A percentile compares a stretch with the other conserved stretches of the same genome.
These are phyloP conservation scores for Acer campestre DNA, from an alignment of 345 rosid species.

Conservation along the genomic window DNA sequence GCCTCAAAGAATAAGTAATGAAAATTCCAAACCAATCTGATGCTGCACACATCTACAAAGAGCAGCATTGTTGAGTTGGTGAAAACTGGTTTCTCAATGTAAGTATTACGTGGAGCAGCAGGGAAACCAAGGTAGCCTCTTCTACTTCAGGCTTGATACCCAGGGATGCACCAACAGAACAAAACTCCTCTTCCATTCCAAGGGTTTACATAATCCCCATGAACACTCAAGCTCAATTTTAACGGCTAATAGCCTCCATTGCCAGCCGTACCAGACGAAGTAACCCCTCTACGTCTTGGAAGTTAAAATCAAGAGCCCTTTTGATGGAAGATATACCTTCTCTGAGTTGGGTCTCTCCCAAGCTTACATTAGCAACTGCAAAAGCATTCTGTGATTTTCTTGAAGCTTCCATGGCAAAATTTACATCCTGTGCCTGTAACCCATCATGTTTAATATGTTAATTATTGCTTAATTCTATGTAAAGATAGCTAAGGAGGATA, in stretches of 20 bases:
- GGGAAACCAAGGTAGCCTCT: constrained; percentile 16
- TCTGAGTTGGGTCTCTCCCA: constrained; percentile 52
- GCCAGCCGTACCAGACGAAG: constrained; percentile 83
- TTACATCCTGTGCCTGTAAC: constrained; percentile 77
- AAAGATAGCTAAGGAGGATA: background rate
- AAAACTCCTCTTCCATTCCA: constrained; percentile 12
- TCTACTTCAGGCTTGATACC: constrained; percentile 17
- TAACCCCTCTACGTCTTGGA: constrained; percentile 87
- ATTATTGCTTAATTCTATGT: constrained; percentile 4
- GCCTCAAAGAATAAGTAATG: constrained; percentile 24
- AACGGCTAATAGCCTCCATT: constrained; percentile 70
- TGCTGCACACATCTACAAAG: constrained; percentile 34
- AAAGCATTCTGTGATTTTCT: constrained; percentile 76
- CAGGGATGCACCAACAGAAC: constrained; percentile 18
- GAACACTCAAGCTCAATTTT: constrained; percentile 26
- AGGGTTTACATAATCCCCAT: constrained; percentile 21
- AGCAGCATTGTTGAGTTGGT: constrained; percentile 9
- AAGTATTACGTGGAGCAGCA: constrained; percentile 16
- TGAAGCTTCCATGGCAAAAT: constrained; percentile 95
- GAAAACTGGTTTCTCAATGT: constrained; percentile 17
- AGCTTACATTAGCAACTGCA: constrained; percentile 53
- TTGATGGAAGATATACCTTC: constrained; percentile 69
- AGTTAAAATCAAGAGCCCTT: constrained; percentile 90
- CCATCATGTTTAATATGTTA: constrained; percentile 20
- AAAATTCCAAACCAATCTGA: constrained; percentile 23